phyloP scores from a whole-genome alignment of 768 basidiomycete genomes.

The Phylloporus arenicola region DNA sequence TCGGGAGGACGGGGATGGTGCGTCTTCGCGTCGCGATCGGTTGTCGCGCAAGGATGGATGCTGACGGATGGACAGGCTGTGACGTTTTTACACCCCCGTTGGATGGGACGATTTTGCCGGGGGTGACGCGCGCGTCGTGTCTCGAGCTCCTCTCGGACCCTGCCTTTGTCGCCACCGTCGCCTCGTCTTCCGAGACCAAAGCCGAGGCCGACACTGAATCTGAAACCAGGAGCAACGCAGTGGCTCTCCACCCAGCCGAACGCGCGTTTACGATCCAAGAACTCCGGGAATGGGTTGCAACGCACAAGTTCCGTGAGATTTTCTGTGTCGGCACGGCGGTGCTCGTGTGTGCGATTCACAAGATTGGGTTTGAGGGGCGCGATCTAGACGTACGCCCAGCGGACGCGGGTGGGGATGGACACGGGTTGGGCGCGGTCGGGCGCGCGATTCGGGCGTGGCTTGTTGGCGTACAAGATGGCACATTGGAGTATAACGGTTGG shows the following conservation, averaged over 20 bases:
- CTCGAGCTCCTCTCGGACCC: conserved; percentile 67
- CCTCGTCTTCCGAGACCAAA: background rate
- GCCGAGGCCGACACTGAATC: background rate
- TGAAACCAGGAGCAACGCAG: too few species aligned
- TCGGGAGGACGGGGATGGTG: conserved; percentile 50
- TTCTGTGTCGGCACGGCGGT: conserved; percentile 85
- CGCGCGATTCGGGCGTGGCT: conserved; percentile 65
- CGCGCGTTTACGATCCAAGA: conserved; percentile 55
- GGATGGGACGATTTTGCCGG: conserved; percentile 89
- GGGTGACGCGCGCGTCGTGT: conserved; percentile 85
- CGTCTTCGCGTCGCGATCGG: conserved; percentile 4
- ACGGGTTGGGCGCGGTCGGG: conserved; percentile 52
- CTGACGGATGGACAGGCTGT: conserved; percentile 39
- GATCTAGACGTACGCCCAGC: conserved; percentile 51
- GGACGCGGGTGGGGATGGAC: conserved; percentile 35
- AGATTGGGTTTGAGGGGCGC: conserved; percentile 66
- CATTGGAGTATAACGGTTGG: conserved; percentile 59
- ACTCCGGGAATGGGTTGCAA: conserved; percentile 46
- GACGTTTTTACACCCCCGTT: conserved; percentile 87
- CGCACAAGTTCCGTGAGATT: conserved; percentile 71
- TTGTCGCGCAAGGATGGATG: background rate
- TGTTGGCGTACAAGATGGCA: conserved; percentile 73
- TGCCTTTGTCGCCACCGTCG: conserved; percentile 29
- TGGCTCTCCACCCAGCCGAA: conserved; percentile 46
- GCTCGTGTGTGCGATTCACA: conserved; percentile 65